Base-by-base conservation (phyloP, 2,329 filamentous ascomycete species). In the Scedosporium apiospermum region DNA sequence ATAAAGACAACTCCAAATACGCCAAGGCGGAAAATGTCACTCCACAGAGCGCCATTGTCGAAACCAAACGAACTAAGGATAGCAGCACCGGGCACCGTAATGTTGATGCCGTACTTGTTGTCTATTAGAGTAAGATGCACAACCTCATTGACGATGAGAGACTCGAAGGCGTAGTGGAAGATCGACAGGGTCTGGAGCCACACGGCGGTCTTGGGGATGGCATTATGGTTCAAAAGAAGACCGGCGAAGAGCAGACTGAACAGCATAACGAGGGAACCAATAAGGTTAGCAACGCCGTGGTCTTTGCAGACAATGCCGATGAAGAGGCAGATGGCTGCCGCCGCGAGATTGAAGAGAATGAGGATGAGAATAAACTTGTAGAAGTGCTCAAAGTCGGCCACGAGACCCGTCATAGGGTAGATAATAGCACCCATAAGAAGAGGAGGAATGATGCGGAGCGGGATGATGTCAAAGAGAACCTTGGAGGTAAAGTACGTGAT, bases 401-500 rank as follows among this genome's bases (percentile, higher is more conserved):
- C 88, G 14, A 99, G 80, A 2, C 95, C 95, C 0, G 93, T 96
- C 95, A 99, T 99, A 0, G 95, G 95, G 72, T 99, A 99, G 23
- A 99, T 86, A 65, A 99, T 98, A 34, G 91, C 86, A 16, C 93
- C 95, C 84, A 98, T 95, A 64, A 99, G 88, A 65, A 98, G 89
- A 0, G 95, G 95, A 4, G 95, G 95, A 58, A 99, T 88, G 63
- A 99, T 88, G 58, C 95, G 86, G n/a, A 99, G 81, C 3, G 95
- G 95, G 12, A 99, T 83, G 67, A 99, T 93, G 72, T 99, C 95
- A 72, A 99, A 98, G n/a, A 96, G 77, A n/a, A 98, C 90, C 77
- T 99, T 99, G 69, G 93, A 88, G 0, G 89, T 82, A 72, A 98
- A 99, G 76, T 99, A 99, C 0, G 93, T 96, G 60, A 96, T 81